Evolutionary conservation across 371 early-diverging fungal genomes (phyloP), one percentile per base, ranked within the genome.

Genomic region (Mortierella sp.): DNA sequence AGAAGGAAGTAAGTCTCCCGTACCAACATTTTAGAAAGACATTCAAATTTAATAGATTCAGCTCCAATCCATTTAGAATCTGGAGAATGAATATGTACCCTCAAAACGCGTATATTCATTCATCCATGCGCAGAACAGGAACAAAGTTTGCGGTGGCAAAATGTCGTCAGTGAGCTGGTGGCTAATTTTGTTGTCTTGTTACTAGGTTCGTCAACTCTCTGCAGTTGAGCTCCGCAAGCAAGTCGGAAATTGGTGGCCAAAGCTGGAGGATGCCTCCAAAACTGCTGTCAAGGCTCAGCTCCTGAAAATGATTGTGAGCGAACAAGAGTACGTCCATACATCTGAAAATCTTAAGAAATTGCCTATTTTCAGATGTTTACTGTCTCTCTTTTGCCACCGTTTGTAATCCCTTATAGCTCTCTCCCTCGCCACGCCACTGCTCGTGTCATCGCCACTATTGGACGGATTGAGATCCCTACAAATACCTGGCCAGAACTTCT

Each of bases 151-250:
- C 17, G 28, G 23, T 28, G 28, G 15, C 23, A 9, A 7, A n/a
- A n/a, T n/a, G 0, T 3, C 22, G 28, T 28, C 28, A 19, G 29
- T 28, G 49, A 17, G 22, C 49, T 1, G 15, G 42, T 64, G 28
- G 12, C 23, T 53, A 53, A 28, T 53, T 28, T 53, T 49, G n/a
- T 49, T 19, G 23, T 53, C 29, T 53, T 53, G 28, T 26, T 15
- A 62, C 28, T 81, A 89, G 86, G 85, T 96, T 42, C 93, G 96
- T 58, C 96, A 96, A 83, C 84, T 96, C 43, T 94, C 96, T 34
- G 93, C 96, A 8, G 95, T 96, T 35, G 97, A 96, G 85, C 89
- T 94, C 62, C 90, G 94, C 72, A 96, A 96, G 76, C 90, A 92
- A 72, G 85, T 93, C 32, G 64, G 89, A 17, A 90, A 87, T 79